These are phyloP conservation scores for Metschnikowia lunata DNA, from an alignment of 805 yeast genomes.

Conservation along the genomic window DNA sequence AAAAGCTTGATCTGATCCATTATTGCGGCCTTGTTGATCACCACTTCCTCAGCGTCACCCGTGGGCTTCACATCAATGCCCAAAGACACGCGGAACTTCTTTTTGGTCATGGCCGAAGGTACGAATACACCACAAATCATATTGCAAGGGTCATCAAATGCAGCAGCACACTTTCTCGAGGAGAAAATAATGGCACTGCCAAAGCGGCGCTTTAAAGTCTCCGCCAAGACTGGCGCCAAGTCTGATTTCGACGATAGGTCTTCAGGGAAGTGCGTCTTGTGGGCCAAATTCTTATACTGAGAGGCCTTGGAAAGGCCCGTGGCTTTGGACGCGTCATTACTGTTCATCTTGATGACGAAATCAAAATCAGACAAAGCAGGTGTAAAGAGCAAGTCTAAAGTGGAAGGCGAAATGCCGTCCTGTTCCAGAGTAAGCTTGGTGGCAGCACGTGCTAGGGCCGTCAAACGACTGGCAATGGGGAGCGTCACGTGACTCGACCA, in stretches of 20 bases:
- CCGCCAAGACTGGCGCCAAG: constrained; percentile 54
- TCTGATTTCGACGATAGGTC: constrained; percentile 51
- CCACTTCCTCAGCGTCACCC: constrained; percentile 47
- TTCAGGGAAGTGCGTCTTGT: constrained; percentile 41
- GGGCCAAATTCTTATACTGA: constrained; percentile 59
- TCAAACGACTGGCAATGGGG: constrained; percentile 82
- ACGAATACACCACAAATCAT: constrained; percentile 79
- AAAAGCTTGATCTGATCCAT: constrained; percentile 63
- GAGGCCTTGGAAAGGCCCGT: constrained; percentile 55
- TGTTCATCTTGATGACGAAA: constrained; percentile 60
- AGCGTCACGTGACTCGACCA: constrained; percentile 66
- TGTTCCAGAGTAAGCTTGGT: constrained; percentile 46
- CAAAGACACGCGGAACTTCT: constrained; percentile 73
- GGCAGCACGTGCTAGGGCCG: constrained; percentile 81
- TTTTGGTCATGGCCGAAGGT: constrained; percentile 54
- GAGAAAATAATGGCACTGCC: constrained; percentile 70
- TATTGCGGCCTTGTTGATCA: constrained; percentile 68
- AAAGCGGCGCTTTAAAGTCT: constrained; percentile 60
- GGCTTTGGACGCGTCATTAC: constrained; percentile 38
- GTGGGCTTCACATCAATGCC: constrained; percentile 72
- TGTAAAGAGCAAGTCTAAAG: constrained; percentile 58
- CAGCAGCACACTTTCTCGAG: constrained; percentile 49
- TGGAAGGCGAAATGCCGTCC: constrained; percentile 40
- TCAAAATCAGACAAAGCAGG: constrained; percentile 86
- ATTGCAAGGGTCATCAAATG: constrained; percentile 51